Percentiles rank a stretch among this genome's conserved stretches.
These are phyloP conservation scores for Phialocephala subalpina DNA, from an alignment of 2,329 filamentous ascomycete genomes.

Conservation along the genomic window DNA sequence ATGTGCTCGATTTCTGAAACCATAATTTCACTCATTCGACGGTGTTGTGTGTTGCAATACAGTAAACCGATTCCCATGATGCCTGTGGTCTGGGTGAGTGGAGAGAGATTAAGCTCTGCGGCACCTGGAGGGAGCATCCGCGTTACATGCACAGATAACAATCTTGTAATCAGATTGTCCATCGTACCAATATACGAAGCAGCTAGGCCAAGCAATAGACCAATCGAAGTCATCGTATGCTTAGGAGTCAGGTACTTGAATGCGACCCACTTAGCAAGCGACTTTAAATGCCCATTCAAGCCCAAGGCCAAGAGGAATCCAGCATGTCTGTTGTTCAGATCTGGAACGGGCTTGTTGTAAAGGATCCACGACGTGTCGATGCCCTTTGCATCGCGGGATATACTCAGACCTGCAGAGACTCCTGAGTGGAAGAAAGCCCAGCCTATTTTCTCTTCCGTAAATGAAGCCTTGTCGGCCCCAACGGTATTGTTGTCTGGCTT, in stretches of 20 bases:
- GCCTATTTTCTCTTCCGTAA: slow-evolving; percentile 95
- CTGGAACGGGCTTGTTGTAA: slow-evolving; percentile 89
- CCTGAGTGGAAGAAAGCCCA: slow-evolving; percentile 99
- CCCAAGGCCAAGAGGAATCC: slow-evolving; percentile 91
- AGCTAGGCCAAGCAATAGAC: slow-evolving; percentile 88
- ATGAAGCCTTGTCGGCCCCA: slow-evolving; percentile 86
- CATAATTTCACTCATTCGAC: slow-evolving; percentile 99
- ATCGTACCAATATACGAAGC: slow-evolving; percentile 96
- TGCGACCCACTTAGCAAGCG: slow-evolving; percentile 95
- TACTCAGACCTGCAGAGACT: slow-evolving; percentile 89
- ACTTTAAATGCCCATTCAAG: slow-evolving; percentile 92
- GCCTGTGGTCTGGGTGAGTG: slow-evolving; percentile 92
- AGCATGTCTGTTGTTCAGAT: slow-evolving; percentile 94
- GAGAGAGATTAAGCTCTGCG: slow-evolving; percentile 92
- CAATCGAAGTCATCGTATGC: slow-evolving; percentile 98
- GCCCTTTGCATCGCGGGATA: slow-evolving; percentile 87
- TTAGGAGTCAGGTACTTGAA: slow-evolving; percentile 99
- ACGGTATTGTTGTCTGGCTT: slow-evolving; percentile 92
- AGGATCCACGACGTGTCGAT: slow-evolving; percentile 99
- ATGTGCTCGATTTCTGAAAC: slow-evolving; percentile 94
- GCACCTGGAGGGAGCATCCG: slow-evolving; percentile 92
- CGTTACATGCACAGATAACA: slow-evolving; percentile 95
- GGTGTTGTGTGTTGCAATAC: slow-evolving; percentile 94
- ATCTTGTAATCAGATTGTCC: slow-evolving; percentile 92
- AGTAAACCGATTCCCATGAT: slow-evolving; percentile 96